Conservation (phyloP, 164 flowering plant species). For the Sextonia rubra region DNA sequence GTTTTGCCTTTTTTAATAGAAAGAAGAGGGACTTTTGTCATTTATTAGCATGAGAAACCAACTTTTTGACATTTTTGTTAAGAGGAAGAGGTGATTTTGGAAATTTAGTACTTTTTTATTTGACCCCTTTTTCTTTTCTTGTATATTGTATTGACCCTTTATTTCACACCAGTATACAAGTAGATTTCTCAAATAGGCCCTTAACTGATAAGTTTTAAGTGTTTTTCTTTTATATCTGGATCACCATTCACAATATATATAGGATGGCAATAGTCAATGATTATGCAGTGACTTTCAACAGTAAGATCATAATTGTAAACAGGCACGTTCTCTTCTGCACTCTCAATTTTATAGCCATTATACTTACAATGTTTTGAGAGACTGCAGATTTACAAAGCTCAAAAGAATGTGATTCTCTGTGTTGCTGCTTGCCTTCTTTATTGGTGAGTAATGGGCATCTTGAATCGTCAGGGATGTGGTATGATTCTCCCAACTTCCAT, state of each 20-base stretch:
- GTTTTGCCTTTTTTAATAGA: no score
- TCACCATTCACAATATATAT: neutral
- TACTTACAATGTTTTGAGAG: neutral
- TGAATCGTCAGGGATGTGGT: neutral
- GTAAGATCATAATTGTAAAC: neutral
- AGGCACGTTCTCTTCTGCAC: neutral
- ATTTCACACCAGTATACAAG: no score
- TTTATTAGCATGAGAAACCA: no score
- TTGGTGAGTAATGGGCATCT: conserved; percentile 44
- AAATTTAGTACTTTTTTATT: no score
- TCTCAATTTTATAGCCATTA: no score
- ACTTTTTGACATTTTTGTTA: no score
- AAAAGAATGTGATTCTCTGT: conserved; percentile 81
- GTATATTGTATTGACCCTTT: no score
- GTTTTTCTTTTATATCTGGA: neutral
- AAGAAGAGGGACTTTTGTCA: no score
- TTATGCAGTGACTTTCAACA: neutral
- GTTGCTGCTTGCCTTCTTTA: conserved; percentile 69
- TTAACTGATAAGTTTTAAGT: neutral
- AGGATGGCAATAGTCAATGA: no score
- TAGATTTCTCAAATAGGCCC: no score
- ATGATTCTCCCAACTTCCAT: neutral
- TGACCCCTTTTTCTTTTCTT: no score
- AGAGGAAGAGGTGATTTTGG: no score
- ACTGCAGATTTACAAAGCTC: conserved; percentile 84